Percentiles rank a stretch among this genome's conserved stretches.
phyloP scores from a whole-genome alignment of 805 yeast genomes.

The Metschnikowia gruessii region DNA sequence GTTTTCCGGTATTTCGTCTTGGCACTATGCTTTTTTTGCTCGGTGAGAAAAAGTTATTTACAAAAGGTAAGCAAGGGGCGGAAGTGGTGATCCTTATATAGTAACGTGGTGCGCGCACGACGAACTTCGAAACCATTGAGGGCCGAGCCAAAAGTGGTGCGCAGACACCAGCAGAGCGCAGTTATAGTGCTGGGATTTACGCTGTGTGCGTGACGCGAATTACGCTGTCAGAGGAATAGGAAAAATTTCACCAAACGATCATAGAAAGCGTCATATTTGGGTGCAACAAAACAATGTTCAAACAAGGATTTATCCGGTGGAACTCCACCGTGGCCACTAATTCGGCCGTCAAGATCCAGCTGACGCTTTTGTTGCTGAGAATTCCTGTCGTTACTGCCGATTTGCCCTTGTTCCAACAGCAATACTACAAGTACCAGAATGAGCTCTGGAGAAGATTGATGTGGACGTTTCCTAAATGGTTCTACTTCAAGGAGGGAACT shows the following conservation, averaged over 20 bases:
- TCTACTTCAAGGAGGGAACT: slow-evolving; percentile 86
- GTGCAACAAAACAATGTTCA: slow-evolving; percentile 14
- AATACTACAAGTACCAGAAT: slow-evolving; percentile 77
- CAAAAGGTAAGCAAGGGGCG: background rate
- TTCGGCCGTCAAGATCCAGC: slow-evolving; percentile 29
- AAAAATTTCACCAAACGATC: slow-evolving; percentile 13
- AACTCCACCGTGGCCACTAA: slow-evolving; percentile 14
- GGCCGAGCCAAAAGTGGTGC: background rate
- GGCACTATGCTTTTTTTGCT: background rate
- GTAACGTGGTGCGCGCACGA: slow-evolving; percentile 14
- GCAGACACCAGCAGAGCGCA: background rate
- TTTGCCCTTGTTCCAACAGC: slow-evolving; percentile 63
- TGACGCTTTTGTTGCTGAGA: slow-evolving; percentile 68
- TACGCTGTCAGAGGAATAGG: slow-evolving; percentile 13
- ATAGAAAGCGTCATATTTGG: background rate
- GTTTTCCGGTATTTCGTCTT: background rate
- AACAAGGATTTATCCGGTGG: slow-evolving; percentile 15
- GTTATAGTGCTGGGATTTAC: slow-evolving; percentile 9
- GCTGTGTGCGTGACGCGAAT: slow-evolving; percentile 1
- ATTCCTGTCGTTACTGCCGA: slow-evolving; percentile 83
- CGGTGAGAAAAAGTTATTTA: slow-evolving; percentile 1
- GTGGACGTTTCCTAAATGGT: slow-evolving; percentile 98
- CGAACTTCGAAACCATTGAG: background rate
- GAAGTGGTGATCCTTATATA: slow-evolving; percentile 9
- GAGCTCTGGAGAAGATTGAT: slow-evolving; percentile 85